Conservation (phyloP, 805 yeast genomes). For the Wickerhamiella azymoides region DNA sequence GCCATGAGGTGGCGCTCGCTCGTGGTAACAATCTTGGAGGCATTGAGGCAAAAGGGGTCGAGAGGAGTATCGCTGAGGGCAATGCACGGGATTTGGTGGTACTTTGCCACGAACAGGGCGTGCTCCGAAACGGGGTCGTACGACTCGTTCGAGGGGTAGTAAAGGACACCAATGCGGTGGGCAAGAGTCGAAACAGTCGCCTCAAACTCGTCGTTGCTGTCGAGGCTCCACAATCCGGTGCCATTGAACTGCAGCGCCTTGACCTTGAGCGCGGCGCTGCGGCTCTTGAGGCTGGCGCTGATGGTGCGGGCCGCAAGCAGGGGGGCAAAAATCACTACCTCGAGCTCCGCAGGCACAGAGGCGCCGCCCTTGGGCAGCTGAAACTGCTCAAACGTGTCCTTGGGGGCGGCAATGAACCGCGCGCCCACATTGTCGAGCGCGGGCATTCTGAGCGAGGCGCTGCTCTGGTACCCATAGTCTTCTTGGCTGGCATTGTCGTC, state of each 20-base stretch:
- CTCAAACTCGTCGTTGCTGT: not conserved
- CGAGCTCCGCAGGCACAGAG: not conserved
- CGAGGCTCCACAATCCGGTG: not conserved
- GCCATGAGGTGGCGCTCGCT: not conserved
- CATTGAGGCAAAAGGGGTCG: constrained; percentile 1
- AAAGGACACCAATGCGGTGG: not conserved
- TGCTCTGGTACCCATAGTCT: not conserved
- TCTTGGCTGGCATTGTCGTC: not conserved
- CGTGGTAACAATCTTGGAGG: not conserved
- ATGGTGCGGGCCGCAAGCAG: not conserved
- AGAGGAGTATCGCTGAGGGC: not conserved
- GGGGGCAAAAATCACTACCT: constrained; percentile 1
- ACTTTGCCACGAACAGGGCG: not conserved
- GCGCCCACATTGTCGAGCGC: not conserved
- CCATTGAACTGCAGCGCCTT: constrained; percentile 1
- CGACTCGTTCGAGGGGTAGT: not conserved
- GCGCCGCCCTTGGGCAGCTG: not conserved
- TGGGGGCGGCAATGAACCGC: not conserved
- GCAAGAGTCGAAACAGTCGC: not conserved
- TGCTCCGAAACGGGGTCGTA: constrained; percentile 2
- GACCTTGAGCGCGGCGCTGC: not conserved
- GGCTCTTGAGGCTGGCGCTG: not conserved
- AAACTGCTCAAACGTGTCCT: not conserved
- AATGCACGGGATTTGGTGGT: not conserved
- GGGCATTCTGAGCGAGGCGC: constrained; percentile 5